Evolutionary conservation across 257 asterid species (phyloP).

Genomic region (Nyctanthes arbortristis): DNA sequence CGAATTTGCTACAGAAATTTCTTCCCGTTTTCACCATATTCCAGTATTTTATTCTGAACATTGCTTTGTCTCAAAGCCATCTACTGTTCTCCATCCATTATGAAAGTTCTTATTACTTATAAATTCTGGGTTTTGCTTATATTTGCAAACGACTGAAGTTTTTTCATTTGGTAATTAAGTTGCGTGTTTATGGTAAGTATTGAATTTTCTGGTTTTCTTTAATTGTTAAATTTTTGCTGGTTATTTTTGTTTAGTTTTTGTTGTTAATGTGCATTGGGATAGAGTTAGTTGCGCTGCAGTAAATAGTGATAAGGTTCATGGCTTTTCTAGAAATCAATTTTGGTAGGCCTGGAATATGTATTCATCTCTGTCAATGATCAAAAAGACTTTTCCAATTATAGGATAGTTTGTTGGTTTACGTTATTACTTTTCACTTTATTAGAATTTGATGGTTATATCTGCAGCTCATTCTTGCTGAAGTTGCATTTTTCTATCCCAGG

Average conservation of each 20-base stretch:
- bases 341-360: not conserved
- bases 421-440: not conserved
- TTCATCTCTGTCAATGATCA: not conserved
- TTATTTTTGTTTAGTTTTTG: not conserved
- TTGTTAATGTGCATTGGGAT: slow-evolving; percentile 1
- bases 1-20: slow-evolving; percentile 20
- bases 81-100: slow-evolving; percentile 26
- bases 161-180: slow-evolving; percentile 21
- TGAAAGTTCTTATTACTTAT: slow-evolving; percentile 16
- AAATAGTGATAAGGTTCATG: slow-evolving; percentile 6
- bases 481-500: not conserved
- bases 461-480: slow-evolving; percentile 13
- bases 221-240: not conserved
- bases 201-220: slow-evolving; percentile 17
- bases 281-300: slow-evolving; percentile 31
- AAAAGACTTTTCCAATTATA: slow-evolving; percentile 19
- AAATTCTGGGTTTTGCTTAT: slow-evolving; percentile 23
- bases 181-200: not conserved
- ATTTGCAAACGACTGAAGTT: slow-evolving; percentile 16
- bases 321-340: slow-evolving; percentile 17
- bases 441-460: not conserved
- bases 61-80: slow-evolving; percentile 54
- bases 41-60: slow-evolving; percentile 18
- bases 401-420: not conserved
- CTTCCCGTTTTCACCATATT: not conserved